Base-by-base conservation (phyloP, 257 asterid genomes). In the Phtheirospermum japonicum region DNA sequence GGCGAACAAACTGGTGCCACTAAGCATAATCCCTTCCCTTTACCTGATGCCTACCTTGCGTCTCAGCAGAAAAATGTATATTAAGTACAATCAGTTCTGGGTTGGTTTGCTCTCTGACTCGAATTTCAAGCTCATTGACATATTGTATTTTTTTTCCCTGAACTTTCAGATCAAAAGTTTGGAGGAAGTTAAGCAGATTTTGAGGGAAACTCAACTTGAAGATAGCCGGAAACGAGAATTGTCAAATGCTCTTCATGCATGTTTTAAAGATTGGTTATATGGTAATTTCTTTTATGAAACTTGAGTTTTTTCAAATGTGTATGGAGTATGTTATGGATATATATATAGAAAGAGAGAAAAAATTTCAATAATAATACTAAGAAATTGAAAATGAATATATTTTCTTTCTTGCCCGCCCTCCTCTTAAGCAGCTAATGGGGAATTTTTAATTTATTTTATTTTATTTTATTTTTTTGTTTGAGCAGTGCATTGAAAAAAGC, bases 231-330 rank as follows among this genome's bases (percentile, higher is more conserved):
- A 88, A 76, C 85, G 90, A 65, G 97, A 91, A 77, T 61, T 91
- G 61, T 80, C 96, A 18, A 83, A 71, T 73, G 92, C 95, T 52
- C 90, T 91, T 33, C 98, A 91, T 70, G 75, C 79, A 7, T 89
- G 86, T 73, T 91, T 88, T 71, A 91, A 88, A 73, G 98, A 91
- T 69, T 91, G 98, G 98, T 72, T 91, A 69, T 91, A 88, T 64
- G 97, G 98, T 91, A 91, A 77, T 67, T 60, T 31, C 59, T 62
- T 9, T 2, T 69, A 6, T 0, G 45, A 13, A 43, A 48, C 20
- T 14, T 18, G 28, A 17, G 18, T 48, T 32, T 48, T 4, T 45
- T 16, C 48, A 40, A 18, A 10, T 39, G 31, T 60, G 40, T 46
- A 13, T 68, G 49, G 19, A 36, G n/a, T 30, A 14, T 49, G 14